A percentile compares a stretch with the other conserved stretches of the same genome.
Conservation (phyloP, 225 moss, liverwort and hornwort genomes). For the Climacium dendroides region DNA sequence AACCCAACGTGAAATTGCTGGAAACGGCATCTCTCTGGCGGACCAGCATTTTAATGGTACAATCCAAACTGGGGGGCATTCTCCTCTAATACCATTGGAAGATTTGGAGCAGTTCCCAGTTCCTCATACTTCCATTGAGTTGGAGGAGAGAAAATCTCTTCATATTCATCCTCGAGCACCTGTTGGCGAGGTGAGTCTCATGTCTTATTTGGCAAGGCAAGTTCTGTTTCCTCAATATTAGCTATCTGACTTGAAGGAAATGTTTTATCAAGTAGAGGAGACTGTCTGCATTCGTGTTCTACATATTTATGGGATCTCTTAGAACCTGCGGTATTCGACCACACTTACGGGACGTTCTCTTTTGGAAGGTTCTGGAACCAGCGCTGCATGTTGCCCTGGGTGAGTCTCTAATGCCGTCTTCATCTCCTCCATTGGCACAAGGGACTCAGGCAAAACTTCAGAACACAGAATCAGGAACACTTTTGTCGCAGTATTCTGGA, state of each 20-base stretch:
- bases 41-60: constrained; percentile 30
- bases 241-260: background rate
- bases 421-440: constrained; percentile 1
- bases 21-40: constrained; percentile 25
- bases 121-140: constrained; percentile 18
- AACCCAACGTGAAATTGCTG: constrained; percentile 24
- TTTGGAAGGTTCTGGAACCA: constrained; percentile 30
- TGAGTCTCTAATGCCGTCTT: background rate
- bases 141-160: constrained; percentile 27
- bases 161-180: constrained; percentile 11
- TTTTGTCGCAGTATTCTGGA: constrained; percentile 14
- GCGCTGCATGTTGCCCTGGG: constrained; percentile 15
- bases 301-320: background rate
- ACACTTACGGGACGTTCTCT: background rate
- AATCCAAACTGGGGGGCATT: constrained; percentile 10
- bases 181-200: constrained; percentile 25
- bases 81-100: constrained; percentile 28
- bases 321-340: background rate
- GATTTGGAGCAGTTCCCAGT: constrained; percentile 21
- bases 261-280: background rate
- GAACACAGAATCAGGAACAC: constrained; percentile 13
- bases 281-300: background rate
- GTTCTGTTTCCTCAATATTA: background rate
- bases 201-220: background rate
- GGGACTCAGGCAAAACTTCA: constrained; percentile 5